A percentile compares a stretch with the other conserved stretches of the same genome.
phyloP scores from a whole-genome alignment of 2,329 filamentous ascomycete species.

The Tolypocladium tundrense region DNA sequence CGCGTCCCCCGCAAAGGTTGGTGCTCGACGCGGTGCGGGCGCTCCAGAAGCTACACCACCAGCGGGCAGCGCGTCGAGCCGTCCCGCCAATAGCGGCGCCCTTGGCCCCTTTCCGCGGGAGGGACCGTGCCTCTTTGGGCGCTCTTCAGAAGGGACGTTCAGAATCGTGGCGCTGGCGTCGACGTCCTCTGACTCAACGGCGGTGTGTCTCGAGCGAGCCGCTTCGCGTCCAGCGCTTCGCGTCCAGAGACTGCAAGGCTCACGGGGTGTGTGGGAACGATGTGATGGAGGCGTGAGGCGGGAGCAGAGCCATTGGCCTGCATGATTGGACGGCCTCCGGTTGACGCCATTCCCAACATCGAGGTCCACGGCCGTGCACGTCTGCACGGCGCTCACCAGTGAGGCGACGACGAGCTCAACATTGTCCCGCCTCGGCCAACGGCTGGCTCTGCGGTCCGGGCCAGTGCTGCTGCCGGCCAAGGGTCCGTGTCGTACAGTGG shows the following conservation, averaged over 20 bases:
- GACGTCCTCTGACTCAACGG: conserved; percentile 5
- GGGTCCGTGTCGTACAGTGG: not conserved
- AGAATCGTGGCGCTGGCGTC: not conserved
- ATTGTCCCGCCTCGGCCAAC: not conserved
- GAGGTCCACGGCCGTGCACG: not conserved
- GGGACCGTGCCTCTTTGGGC: not conserved
- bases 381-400: not conserved
- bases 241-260: not conserved
- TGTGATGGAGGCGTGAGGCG: not conserved
- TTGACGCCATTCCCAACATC: not conserved
- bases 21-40: not conserved
- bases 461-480: not conserved
- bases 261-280: not conserved
- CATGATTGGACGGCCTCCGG: not conserved
- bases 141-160: not conserved
- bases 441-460: not conserved
- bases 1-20: not conserved
- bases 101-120: not conserved
- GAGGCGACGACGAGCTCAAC: not conserved
- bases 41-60: not conserved
- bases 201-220: conserved; percentile 1
- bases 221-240: not conserved
- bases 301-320: not conserved
- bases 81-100: not conserved
- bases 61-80: not conserved